phyloP scores from a whole-genome alignment of 306 rosid species.

The Sicyos baderoa region DNA sequence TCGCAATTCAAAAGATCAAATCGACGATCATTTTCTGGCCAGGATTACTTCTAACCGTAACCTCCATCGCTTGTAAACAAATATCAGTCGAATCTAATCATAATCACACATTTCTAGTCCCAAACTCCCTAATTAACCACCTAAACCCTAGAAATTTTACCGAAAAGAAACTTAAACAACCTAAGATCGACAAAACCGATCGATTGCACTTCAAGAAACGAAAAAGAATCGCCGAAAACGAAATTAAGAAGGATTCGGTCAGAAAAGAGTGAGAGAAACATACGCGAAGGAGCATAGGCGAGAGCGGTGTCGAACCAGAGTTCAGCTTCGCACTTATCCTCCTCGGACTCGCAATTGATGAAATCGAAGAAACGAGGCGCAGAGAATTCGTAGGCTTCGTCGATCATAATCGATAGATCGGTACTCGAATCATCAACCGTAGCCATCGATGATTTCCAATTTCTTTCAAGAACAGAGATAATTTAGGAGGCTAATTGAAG shows the following conservation, averaged over 20 bases:
- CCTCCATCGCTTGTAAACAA: neutral
- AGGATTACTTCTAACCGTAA: neutral
- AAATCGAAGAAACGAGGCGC: slow-evolving; percentile 90
- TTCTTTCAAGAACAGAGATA: slow-evolving; percentile 16
- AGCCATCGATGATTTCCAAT: slow-evolving; percentile 38
- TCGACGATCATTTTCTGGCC: neutral
- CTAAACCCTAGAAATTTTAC: neutral
- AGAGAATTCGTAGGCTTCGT: slow-evolving; percentile 68
- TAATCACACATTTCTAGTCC: neutral
- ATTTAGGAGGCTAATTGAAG: slow-evolving; percentile 1
- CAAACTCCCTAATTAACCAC: neutral
- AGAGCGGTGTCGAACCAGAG: slow-evolving; percentile 85
- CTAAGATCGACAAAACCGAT: neutral
- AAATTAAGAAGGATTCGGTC: neutral
- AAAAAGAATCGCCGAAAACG: neutral
- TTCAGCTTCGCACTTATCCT: slow-evolving; percentile 47
- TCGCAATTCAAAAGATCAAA: neutral
- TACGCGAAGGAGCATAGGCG: slow-evolving; percentile 87
- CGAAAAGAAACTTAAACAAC: neutral
- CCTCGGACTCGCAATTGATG: slow-evolving; percentile 43
- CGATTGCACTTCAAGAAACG: neutral
- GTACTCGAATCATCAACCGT: slow-evolving; percentile 35
- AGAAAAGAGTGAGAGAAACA: slow-evolving; percentile 13
- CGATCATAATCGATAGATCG: slow-evolving; percentile 36
- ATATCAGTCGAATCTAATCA: neutral